Percentiles rank a stretch among this genome's conserved stretches.
These are phyloP conservation scores for Thraustotheca clavata DNA, from an alignment of 352 stramenopile species.

Conservation along the genomic window DNA sequence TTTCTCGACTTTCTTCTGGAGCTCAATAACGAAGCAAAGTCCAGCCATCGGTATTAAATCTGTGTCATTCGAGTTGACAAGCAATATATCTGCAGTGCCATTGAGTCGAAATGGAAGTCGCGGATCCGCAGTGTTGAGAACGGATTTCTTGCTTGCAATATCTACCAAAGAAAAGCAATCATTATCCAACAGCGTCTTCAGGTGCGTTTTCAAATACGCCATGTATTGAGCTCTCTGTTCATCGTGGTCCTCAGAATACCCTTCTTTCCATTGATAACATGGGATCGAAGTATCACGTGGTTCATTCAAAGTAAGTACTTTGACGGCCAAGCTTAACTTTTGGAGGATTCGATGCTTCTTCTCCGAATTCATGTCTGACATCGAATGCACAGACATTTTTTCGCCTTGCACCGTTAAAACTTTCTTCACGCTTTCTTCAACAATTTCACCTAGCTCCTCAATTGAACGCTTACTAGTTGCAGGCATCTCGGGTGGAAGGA, in stretches of 20 bases:
- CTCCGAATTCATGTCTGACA: constrained; percentile 15
- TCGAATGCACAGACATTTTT: constrained; percentile 3
- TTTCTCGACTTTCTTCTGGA: constrained; percentile 22
- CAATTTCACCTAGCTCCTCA: neutral
- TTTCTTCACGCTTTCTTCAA: neutral
- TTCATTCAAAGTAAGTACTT: constrained; percentile 20
- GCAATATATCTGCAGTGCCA: constrained; percentile 28
- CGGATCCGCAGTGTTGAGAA: constrained; percentile 24
- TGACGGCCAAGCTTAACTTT: neutral
- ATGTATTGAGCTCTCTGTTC: constrained; percentile 26
- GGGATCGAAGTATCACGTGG: constrained; percentile 25
- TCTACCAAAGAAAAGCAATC: constrained; percentile 23
- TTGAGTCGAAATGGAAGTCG: constrained; percentile 29
- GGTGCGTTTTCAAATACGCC: constrained; percentile 27
- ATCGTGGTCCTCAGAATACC: constrained; percentile 17
- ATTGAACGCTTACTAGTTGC: neutral
- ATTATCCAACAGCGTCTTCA: constrained; percentile 27
- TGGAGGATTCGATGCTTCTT: constrained; percentile 5
- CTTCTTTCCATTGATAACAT: constrained; percentile 24
- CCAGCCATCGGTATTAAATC: constrained; percentile 26
- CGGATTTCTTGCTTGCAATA: constrained; percentile 22
- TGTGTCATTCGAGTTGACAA: constrained; percentile 26
- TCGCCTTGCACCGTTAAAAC: neutral
- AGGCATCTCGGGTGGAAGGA: constrained; percentile 7
- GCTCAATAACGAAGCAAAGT: constrained; percentile 26